Evolutionary conservation across 2,329 filamentous ascomycete genomes (phyloP).

Genomic region (Hypoxylon sp.): DNA sequence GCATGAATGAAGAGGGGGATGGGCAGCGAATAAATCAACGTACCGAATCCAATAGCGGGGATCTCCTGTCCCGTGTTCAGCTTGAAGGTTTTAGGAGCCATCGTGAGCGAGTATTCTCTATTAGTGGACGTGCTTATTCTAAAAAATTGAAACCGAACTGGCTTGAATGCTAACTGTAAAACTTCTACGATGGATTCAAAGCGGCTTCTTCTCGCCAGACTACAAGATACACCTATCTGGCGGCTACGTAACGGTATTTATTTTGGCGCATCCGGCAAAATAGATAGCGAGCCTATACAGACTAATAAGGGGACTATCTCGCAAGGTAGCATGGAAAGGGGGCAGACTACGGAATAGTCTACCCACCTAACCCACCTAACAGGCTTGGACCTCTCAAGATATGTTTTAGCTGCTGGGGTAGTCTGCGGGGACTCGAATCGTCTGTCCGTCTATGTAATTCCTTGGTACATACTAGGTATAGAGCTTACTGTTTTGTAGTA

Average conservation of each 20-base stretch:
- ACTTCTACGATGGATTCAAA: constrained; percentile 3
- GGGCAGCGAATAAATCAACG: constrained; percentile 38
- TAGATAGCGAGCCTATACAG: constrained; percentile 37
- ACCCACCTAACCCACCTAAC: constrained; percentile 17
- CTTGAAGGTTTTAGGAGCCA: constrained; percentile 71
- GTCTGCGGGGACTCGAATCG: constrained; percentile 8
- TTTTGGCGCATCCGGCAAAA: constrained; percentile 43
- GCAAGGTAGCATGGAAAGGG: constrained; percentile 25
- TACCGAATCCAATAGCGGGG: constrained; percentile 75
- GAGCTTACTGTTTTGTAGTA: background rate
- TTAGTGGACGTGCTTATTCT: background rate
- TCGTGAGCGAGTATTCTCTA: constrained; percentile 52
- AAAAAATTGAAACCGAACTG: background rate
- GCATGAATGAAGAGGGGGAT: constrained; percentile 29
- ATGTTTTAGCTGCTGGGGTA: constrained; percentile 28
- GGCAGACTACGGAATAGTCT: constrained; percentile 20
- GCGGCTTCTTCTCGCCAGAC: constrained; percentile 5
- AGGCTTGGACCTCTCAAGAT: constrained; percentile 14
- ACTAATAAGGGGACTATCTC: constrained; percentile 26
- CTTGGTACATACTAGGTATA: background rate
- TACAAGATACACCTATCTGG: constrained; percentile 5
- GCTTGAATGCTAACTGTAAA: background rate
- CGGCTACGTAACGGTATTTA: constrained; percentile 41
- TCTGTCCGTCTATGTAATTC: background rate
- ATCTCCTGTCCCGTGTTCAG: constrained; percentile 76